phyloP scores from a whole-genome alignment of 805 yeast genomes.

The Starmerella potacharoeniae region DNA sequence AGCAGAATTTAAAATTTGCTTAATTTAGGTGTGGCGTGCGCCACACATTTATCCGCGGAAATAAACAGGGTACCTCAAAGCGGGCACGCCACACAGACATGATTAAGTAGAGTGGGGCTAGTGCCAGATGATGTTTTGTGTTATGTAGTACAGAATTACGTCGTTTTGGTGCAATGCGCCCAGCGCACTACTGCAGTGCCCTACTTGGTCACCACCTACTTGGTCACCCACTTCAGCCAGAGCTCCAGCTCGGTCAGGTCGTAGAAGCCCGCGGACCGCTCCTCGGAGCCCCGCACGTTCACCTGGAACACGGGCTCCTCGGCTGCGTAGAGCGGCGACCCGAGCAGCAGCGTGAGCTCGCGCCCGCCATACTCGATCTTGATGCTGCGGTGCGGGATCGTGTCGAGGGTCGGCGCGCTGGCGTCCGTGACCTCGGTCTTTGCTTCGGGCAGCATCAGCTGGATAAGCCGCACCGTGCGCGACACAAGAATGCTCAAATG shows the following conservation, averaged over 20 bases:
- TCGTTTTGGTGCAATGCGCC: no score
- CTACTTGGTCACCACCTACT: neutral
- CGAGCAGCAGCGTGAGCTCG: neutral
- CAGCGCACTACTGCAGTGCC: neutral
- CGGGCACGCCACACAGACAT: no score
- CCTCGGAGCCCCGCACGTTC: neutral
- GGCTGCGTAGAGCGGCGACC: constrained; percentile 7
- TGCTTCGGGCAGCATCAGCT: constrained; percentile 19
- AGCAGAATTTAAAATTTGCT: no score
- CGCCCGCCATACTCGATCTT: neutral
- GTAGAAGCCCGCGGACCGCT: constrained; percentile 21
- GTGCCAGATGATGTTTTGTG: no score
- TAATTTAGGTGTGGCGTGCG: no score
- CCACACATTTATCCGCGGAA: no score
- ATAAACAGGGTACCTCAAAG: no score
- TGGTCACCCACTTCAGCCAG: constrained; percentile 28
- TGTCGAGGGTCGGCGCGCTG: neutral
- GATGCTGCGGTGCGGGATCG: constrained; percentile 5
- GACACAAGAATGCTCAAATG: constrained; percentile 20
- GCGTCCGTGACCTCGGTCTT: neutral
- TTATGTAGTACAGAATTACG: no score
- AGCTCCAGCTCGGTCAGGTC: constrained; percentile 29
- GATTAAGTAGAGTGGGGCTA: no score
- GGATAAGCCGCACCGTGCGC: constrained; percentile 17
- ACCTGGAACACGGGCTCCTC: constrained; percentile 9